Percentiles rank a stretch among this genome's conserved stretches.
phyloP scores from a whole-genome alignment of 371 early-diverging fungal species.

The Mortierella sp. region DNA sequence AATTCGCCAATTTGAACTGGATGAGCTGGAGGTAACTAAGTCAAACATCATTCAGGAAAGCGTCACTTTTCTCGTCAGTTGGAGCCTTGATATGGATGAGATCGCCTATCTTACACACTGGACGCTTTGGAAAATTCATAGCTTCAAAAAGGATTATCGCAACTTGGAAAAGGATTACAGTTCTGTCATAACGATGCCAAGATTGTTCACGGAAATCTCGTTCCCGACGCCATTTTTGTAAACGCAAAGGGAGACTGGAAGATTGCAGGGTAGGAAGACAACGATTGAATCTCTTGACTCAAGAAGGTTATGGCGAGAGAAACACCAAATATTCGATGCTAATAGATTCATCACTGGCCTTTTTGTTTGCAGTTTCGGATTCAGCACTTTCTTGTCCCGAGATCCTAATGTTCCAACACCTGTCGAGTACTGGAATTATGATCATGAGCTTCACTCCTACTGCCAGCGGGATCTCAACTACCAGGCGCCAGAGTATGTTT shows the following conservation, averaged over 20 bases:
- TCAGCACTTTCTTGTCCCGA: constrained; percentile 72
- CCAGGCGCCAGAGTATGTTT: constrained; percentile 83
- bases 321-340: not conserved
- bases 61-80: not conserved
- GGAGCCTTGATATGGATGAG: not conserved
- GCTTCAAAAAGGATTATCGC: constrained; percentile 89
- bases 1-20: constrained; percentile 70
- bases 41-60: not conserved
- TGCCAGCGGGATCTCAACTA: constrained; percentile 82
- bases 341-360: not conserved
- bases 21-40: constrained; percentile 76
- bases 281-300: not conserved
- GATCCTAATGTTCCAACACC: constrained; percentile 46
- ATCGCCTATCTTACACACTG: not conserved
- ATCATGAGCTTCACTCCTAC: constrained; percentile 72
- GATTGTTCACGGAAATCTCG: constrained; percentile 84
- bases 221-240: constrained; percentile 83
- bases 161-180: constrained; percentile 80
- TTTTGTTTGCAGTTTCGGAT: constrained; percentile 68
- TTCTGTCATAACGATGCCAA: constrained; percentile 80
- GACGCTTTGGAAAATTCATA: constrained; percentile 22
- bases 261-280: constrained; percentile 75
- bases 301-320: not conserved
- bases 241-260: constrained; percentile 93
- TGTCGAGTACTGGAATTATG: constrained; percentile 65